phyloP scores from a whole-genome alignment of 1,139 yeast species.

The Suhomyces anneliseae region DNA sequence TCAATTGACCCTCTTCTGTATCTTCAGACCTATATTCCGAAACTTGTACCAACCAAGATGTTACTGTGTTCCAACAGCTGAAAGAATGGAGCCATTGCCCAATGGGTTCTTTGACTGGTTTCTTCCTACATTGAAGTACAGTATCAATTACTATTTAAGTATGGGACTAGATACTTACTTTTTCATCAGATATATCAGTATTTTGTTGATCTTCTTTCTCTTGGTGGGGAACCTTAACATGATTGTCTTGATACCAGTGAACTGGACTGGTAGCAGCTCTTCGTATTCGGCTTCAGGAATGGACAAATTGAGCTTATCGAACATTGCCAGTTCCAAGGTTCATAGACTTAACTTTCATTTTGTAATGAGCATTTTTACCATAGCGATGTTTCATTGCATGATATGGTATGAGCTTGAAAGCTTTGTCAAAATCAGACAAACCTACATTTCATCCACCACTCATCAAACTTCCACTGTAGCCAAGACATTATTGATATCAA shows the following conservation, averaged over 20 bases:
- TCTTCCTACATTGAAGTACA: slow-evolving; percentile 36
- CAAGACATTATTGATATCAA: slow-evolving; percentile 48
- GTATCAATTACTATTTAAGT: slow-evolving; percentile 43
- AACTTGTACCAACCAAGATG: slow-evolving; percentile 59
- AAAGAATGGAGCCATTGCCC: slow-evolving; percentile 38
- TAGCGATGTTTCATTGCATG: slow-evolving; percentile 54
- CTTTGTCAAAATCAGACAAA: slow-evolving; percentile 46
- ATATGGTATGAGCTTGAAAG: slow-evolving; percentile 51
- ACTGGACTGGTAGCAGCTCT: slow-evolving; percentile 44
- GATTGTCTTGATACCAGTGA: slow-evolving; percentile 57
- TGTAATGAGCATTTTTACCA: slow-evolving; percentile 49
- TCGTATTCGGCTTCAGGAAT: slow-evolving; percentile 45
- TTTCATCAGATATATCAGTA: slow-evolving; percentile 53
- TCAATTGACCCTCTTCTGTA: slow-evolving; percentile 55
- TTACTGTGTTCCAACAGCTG: slow-evolving; percentile 40
- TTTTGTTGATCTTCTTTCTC: slow-evolving; percentile 48
- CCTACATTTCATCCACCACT: slow-evolving; percentile 29
- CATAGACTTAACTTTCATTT: slow-evolving; percentile 54
- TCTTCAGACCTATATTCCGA: slow-evolving; percentile 47
- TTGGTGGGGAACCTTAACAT: slow-evolving; percentile 52
- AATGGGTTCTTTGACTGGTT: slow-evolving; percentile 52
- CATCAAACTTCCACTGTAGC: slow-evolving; percentile 29
- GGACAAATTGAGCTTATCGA: slow-evolving; percentile 62
- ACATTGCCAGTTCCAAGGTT: slow-evolving; percentile 51
- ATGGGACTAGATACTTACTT: slow-evolving; percentile 68